Evolutionary conservation across 305 asterid species (phyloP).

Genomic region (Fraxinus dipetala): DNA sequence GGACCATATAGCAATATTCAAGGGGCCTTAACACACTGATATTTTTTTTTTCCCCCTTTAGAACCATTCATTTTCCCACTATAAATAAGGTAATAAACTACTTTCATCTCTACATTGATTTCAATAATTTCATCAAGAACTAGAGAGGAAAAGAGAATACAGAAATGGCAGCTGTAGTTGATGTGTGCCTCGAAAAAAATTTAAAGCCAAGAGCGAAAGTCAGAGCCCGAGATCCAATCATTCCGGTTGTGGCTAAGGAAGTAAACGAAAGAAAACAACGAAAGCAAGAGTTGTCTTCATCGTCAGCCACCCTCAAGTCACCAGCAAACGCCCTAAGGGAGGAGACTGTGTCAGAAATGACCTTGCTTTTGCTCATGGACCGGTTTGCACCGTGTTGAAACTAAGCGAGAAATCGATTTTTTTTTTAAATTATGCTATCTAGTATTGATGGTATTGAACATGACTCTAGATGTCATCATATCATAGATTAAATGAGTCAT

Average conservation of each 20-base stretch:
- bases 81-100: constrained; percentile 14
- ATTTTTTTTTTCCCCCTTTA: background rate
- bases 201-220: constrained; percentile 24
- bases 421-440: background rate
- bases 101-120: constrained; percentile 5
- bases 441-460: background rate
- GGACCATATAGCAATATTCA: constrained; percentile 6
- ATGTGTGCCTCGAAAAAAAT: constrained; percentile 24
- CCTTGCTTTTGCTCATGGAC: constrained; percentile 51
- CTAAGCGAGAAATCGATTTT: background rate
- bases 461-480: background rate
- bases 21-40: constrained; percentile 22
- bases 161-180: constrained; percentile 27
- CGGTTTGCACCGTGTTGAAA: constrained; percentile 56
- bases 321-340: constrained; percentile 26
- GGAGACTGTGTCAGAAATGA: constrained; percentile 41
- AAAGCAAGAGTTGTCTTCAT: constrained; percentile 19
- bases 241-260: constrained; percentile 18
- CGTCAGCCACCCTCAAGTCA: constrained; percentile 21
- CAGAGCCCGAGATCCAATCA: constrained; percentile 21
- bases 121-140: background rate
- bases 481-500: background rate
- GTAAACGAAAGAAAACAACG: constrained; percentile 19
- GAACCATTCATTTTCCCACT: constrained; percentile 23
- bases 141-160: background rate